Base-by-base conservation (phyloP, 2,329 filamentous ascomycete genomes). In the Rhinocladiella mackenziei region DNA sequence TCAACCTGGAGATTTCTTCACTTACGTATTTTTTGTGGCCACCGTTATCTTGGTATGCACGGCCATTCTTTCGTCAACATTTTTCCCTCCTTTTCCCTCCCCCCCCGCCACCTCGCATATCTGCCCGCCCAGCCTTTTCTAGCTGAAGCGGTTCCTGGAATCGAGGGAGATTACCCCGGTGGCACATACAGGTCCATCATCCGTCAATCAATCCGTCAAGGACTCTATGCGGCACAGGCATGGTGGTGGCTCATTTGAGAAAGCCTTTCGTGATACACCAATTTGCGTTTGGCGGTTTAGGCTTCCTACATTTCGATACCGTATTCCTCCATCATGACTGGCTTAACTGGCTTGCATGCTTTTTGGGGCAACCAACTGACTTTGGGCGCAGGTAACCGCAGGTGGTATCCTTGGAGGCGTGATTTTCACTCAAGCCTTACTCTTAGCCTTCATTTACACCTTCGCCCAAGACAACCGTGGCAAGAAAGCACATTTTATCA, bases 381-480 rank as follows among this genome's bases (percentile, higher is more conserved):
- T 51, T 55, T 48, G 32, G n/a, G 30, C 59, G 48, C 60, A 72
- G 69, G 53, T 67, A 47, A 65, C 64, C 39, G 67, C 67, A 62
- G 67, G 70, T 29, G 60, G 53, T 43, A 48, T 64, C 35, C 46
- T 72, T 25, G 50, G 57, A 23, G 48, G 54, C 32, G 17, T 47
- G 23, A 45, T 67, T 26, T 66, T 72, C 53, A 67, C 65, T 7
- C 54, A 57, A 46, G 84, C 84, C 9, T 74, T 98, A 41, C 81
- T 85, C 39, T 72, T 95, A 48, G 87, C 89, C 29, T 76, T 95
- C 60, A 74, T 78, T 37, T 96, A 96, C 63, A 95, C 89, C 4
- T 86, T 81, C 54, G 81, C 83, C 1, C 89, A 95, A 65, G 89
- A 95, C 59, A 86, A 91, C 62, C 81, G 86, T 23, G 86, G 86